Evolutionary conservation across 2,329 filamentous ascomycete species (phyloP).

Genomic region (Cercospora canescens): DNA sequence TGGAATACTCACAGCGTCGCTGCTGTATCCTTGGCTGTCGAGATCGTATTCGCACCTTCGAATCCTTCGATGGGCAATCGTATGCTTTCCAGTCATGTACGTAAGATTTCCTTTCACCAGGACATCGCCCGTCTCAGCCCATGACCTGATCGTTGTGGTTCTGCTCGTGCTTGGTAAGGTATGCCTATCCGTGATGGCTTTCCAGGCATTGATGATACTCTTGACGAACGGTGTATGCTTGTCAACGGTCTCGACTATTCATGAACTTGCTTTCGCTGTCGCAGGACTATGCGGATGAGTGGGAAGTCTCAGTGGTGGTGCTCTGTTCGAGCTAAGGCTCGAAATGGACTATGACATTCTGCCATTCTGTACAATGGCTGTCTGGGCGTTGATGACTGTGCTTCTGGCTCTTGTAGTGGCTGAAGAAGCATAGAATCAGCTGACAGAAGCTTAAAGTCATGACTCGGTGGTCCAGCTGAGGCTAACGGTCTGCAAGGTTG

Average conservation of each 20-base stretch:
- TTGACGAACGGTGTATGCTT: neutral
- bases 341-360: neutral
- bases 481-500: no score
- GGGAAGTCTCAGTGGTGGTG: neutral
- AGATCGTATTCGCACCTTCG: neutral
- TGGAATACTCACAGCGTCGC: neutral
- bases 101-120: neutral
- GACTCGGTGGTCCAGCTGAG: neutral
- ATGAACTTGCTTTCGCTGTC: neutral
- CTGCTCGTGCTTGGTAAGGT: neutral
- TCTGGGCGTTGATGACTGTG: neutral
- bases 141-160: neutral
- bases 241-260: neutral
- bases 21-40: neutral
- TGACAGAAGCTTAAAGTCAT: neutral
- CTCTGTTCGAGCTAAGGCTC: neutral
- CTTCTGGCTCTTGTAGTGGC: neutral
- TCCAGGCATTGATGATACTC: neutral
- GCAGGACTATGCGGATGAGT: neutral
- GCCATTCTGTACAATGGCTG: neutral
- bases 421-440: neutral
- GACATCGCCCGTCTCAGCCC: neutral
- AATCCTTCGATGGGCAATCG: neutral
- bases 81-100: neutral
- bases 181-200: neutral